Evolutionary conservation across 345 rosid genomes (phyloP), one percentile per base, ranked within the genome.

Genomic region (Salix dunnii): DNA sequence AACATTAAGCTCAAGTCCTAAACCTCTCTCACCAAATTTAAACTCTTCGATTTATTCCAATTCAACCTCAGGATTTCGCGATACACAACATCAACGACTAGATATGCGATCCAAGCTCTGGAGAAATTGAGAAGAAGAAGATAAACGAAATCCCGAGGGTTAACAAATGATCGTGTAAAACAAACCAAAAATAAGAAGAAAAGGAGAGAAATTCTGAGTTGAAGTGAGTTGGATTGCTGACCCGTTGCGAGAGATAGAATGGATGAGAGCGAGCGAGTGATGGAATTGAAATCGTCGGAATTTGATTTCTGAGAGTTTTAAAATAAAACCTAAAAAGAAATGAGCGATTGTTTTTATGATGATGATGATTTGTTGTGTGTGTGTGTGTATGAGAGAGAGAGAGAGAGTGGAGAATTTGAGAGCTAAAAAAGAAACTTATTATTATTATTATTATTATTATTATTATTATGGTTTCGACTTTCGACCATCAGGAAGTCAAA

Each of bases 91-190:
- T 58, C 63, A 58, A 23, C 28, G 49, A 46, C 49, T 36, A 20
- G 11, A 67, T 55, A 51, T 53, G 72, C 71, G 73, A 78, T 78
- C 77, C 73, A 60, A 67, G 46, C 77, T 77, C 73, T 73, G 60
- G 11, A 30, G 4, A 3, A 46, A 69, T 14, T 17, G 63, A 13
- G 28, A 48, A n/a, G 21, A 17, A n/a, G 6, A 35, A 67, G 51
- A 13, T 2, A 49, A 49, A 20, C 2, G 25, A 10, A 21, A 71
- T 3, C 78, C 13, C 28, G 30, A 12, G 10, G 46, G 11, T 7
- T 31, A 23, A 11, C 2, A 48, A 48, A 12, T 63, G 69, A 74
- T 46, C 77, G 43, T 27, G 48, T 17, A n/a, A n/a, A 55, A 17
- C 4, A 18, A 30, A 25, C 8, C 3, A 5, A 62, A 28, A n/a